These are phyloP conservation scores for Orbilia brochopaga DNA, from an alignment of 2,329 filamentous ascomycete species.

Conservation along the genomic window DNA sequence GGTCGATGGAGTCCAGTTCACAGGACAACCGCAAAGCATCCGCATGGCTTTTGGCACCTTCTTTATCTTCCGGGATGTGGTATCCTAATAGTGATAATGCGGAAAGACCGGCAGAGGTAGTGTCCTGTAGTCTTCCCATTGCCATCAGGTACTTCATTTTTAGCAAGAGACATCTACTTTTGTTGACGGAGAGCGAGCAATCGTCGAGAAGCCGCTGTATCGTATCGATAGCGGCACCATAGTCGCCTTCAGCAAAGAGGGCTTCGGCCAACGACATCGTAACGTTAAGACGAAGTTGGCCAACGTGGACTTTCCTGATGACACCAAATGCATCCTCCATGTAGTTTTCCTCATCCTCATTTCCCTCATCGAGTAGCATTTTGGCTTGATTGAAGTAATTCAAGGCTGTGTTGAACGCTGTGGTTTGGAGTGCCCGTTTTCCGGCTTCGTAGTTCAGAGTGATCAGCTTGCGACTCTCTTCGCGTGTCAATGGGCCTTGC, in stretches of 20 bases:
- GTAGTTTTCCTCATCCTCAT: constrained; percentile 52
- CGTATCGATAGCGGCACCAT: constrained; percentile 53
- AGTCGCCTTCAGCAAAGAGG: constrained; percentile 54
- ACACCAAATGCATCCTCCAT: constrained; percentile 46
- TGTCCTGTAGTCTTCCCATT: constrained; percentile 54
- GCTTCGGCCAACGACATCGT: constrained; percentile 54
- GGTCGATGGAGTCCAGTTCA: constrained; percentile 53
- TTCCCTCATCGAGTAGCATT: constrained; percentile 52
- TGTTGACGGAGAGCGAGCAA: constrained; percentile 53
- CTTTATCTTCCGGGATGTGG: constrained; percentile 54
- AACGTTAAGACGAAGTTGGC: constrained; percentile 53
- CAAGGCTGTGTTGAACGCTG: constrained; percentile 54
- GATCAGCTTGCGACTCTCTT: constrained; percentile 53
- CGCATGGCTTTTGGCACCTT: constrained; percentile 52
- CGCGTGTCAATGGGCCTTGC: constrained; percentile 52
- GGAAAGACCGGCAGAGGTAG: constrained; percentile 53
- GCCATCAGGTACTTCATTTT: constrained; percentile 56
- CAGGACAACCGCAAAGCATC: constrained; percentile 52
- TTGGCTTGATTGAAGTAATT: constrained; percentile 54
- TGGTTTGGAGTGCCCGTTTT: constrained; percentile 54
- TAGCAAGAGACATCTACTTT: constrained; percentile 53
- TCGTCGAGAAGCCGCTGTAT: constrained; percentile 53
- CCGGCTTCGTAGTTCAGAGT: constrained; percentile 54
- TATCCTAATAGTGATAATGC: constrained; percentile 54
- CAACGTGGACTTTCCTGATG: constrained; percentile 48